Percentiles rank a stretch among this genome's conserved stretches.
phyloP scores from a whole-genome alignment of 2,329 filamentous ascomycete species.

The Penicillium sp. region DNA sequence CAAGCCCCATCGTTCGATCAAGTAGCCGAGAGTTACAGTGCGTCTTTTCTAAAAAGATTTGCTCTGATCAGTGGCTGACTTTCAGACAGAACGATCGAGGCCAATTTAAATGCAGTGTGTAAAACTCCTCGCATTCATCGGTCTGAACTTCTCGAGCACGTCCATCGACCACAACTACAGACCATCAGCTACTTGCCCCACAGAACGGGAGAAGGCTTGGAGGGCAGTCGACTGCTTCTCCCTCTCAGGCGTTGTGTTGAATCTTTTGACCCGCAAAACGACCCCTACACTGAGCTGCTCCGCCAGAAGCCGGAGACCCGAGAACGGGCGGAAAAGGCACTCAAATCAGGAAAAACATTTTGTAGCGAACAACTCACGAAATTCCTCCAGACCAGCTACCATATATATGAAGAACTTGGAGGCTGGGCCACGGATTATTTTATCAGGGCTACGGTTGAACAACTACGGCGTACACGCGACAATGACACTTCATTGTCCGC shows the following conservation, averaged over 20 bases:
- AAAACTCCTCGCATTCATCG: constrained; percentile 67
- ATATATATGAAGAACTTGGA: constrained; percentile 60
- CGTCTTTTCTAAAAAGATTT: constrained; percentile 4
- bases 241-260: constrained; percentile 45
- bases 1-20: constrained; percentile 69
- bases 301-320: constrained; percentile 38
- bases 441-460: constrained; percentile 51
- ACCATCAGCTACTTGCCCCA: constrained; percentile 21
- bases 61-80: background rate
- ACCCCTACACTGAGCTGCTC: constrained; percentile 59
- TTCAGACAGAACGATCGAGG: constrained; percentile 56
- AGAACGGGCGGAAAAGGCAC: constrained; percentile 25
- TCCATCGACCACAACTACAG: constrained; percentile 59
- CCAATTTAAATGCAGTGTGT: constrained; percentile 67
- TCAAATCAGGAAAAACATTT: constrained; percentile 34
- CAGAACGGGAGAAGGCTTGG: background rate
- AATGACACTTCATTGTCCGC: constrained; percentile 37
- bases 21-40: constrained; percentile 55
- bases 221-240: constrained; percentile 36
- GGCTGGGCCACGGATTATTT: constrained; percentile 68
- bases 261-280: constrained; percentile 56
- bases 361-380: constrained; percentile 56
- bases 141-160: constrained; percentile 65
- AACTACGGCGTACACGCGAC: constrained; percentile 24
- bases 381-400: constrained; percentile 51